A percentile compares a stretch with the other conserved stretches of the same genome.
These are phyloP conservation scores for Alternaria dauci DNA, from an alignment of 2,329 filamentous ascomycete species.

Conservation along the genomic window DNA sequence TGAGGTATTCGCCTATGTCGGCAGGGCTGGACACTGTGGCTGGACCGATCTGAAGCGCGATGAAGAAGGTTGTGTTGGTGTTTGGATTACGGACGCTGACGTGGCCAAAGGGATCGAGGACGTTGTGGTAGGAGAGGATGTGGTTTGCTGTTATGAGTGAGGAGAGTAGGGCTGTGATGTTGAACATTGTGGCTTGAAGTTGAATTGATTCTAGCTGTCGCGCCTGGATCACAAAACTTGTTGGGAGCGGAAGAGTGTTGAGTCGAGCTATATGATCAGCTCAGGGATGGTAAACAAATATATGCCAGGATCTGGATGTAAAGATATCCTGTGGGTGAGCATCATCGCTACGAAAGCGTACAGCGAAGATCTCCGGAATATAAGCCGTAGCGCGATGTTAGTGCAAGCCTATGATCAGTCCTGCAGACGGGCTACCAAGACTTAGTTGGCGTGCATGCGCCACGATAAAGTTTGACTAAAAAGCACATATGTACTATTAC, in stretches of 20 bases:
- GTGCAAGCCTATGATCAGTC: background rate
- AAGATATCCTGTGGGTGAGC: background rate
- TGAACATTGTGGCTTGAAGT: slow-evolving; percentile 22
- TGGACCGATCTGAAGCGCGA: slow-evolving; percentile 40
- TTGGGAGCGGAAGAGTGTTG: background rate
- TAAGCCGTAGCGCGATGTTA: background rate
- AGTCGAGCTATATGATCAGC: background rate
- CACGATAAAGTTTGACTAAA: background rate
- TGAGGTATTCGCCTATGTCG: slow-evolving; percentile 56
- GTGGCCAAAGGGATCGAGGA: slow-evolving; percentile 63
- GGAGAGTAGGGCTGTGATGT: slow-evolving; percentile 35
- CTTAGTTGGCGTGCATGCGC: background rate
- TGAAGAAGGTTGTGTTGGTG: slow-evolving; percentile 53
- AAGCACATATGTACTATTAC: background rate
- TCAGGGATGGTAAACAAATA: background rate
- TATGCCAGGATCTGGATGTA: background rate
- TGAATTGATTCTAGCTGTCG: background rate
- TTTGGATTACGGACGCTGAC: slow-evolving; percentile 60
- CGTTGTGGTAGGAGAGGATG: slow-evolving; percentile 59
- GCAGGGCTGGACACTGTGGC: slow-evolving; percentile 29
- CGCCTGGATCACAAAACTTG: background rate
- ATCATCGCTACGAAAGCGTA: slow-evolving; percentile 12
- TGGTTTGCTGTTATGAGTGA: slow-evolving; percentile 56
- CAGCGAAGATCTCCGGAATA: slow-evolving; percentile 10
- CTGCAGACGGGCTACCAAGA: background rate